Conservation (phyloP, 352 stramenopile species). For the Phytopythium mirpurense region DNA sequence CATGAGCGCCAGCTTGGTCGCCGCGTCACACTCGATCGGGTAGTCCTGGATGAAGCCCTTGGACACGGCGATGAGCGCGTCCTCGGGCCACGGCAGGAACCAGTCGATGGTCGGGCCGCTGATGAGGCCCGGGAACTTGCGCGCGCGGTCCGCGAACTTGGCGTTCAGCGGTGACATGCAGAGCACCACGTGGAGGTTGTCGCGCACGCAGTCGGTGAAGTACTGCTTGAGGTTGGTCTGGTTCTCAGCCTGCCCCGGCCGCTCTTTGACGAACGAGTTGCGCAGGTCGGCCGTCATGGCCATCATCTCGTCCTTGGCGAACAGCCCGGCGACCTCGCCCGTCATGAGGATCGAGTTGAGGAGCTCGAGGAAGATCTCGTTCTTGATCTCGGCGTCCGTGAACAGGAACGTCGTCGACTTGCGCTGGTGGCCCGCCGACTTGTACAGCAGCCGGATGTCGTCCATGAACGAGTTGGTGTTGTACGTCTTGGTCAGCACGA, state of each 20-base stretch:
- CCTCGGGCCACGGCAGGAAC: conserved; percentile 98
- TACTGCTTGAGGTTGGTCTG: conserved; percentile 97
- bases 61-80: conserved; percentile 95
- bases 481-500: conserved; percentile 98
- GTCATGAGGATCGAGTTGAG: conserved; percentile 99
- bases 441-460: conserved; percentile 96
- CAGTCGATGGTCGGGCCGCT: conserved; percentile 98
- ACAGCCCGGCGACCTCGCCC: conserved; percentile 96
- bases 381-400: conserved; percentile 98
- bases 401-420: conserved; percentile 98
- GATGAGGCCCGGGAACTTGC: conserved; percentile 97
- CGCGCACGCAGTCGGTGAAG: conserved; percentile 97
- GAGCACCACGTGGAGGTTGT: conserved; percentile 98
- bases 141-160: conserved; percentile 94
- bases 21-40: conserved; percentile 90
- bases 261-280: conserved; percentile 93
- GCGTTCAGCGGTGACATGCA: conserved; percentile 99
- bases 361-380: conserved; percentile 98
- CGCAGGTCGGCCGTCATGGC: conserved; percentile 97
- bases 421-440: conserved; percentile 94
- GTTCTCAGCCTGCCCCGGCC: conserved; percentile 92
- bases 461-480: conserved; percentile 97
- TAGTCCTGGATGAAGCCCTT: conserved; percentile 97
- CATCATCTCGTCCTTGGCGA: conserved; percentile 99
- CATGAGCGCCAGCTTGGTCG: conserved; percentile 89